Evolutionary conservation across 2,329 filamentous ascomycete genomes (phyloP).

Genomic region (Dothideomycetes sp.): DNA sequence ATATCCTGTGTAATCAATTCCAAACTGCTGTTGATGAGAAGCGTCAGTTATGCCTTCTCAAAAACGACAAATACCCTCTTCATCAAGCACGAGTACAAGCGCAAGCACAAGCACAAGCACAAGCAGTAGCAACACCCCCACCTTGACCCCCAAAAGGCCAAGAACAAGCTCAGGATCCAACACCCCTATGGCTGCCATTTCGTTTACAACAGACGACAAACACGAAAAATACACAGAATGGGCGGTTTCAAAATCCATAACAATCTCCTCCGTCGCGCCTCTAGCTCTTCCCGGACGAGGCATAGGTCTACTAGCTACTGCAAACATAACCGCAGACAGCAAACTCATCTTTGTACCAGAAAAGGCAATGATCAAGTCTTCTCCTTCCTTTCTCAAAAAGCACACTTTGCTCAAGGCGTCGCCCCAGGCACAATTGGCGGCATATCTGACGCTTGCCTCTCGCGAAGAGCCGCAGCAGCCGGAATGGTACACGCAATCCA

Average conservation of each 20-base stretch:
- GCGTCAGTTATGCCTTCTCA: no score
- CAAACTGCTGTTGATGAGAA: no score
- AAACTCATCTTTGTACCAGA: conserved; percentile 55
- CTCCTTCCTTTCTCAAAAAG: conserved; percentile 40
- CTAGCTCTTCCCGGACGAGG: conserved; percentile 60
- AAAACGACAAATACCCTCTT: no score
- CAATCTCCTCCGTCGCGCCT: conserved; percentile 56
- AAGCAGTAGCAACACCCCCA: no score
- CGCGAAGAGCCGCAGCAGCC: conserved; percentile 1
- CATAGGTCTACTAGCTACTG: conserved; percentile 64
- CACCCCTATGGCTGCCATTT: no score
- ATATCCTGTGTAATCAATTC: no score
- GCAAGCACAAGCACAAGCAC: no score
- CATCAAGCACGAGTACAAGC: no score
- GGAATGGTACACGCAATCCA: conserved; percentile 41
- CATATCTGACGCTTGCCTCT: conserved; percentile 4
- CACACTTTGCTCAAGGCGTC: conserved; percentile 13
- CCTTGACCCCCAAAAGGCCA: no score
- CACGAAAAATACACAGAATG: conserved; percentile 53
- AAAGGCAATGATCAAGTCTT: conserved; percentile 51
- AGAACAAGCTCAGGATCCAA: neutral
- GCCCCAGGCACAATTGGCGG: conserved; percentile 60
- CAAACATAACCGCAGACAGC: conserved; percentile 50
- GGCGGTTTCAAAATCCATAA: conserved; percentile 53
- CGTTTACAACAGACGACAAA: conserved; percentile 22